Base-by-base conservation (phyloP, 768 basidiomycete genomes). In the Paxillus rubicundulus region DNA sequence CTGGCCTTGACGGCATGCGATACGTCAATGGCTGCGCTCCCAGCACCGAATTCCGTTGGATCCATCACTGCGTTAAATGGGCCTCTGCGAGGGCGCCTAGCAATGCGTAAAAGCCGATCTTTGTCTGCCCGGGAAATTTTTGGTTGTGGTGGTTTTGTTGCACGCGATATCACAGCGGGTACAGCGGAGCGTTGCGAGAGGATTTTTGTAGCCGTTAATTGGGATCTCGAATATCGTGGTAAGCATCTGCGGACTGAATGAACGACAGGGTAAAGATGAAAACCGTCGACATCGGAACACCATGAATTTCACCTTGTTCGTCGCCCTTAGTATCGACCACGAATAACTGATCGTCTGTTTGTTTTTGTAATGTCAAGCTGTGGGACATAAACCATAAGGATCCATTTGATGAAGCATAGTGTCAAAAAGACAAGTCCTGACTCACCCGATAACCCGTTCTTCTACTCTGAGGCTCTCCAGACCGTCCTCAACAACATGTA, bases 121-220 rank as follows among this genome's bases (percentile, higher is more conserved):
- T 94, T 94, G 53, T 94, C 89, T 48, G 84, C 84, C 3, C 76
- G 65, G 27, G 77, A 82, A 10, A 92, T 56, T 5, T 63, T 66
- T 10, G 74, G 61, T 51, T 67, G 61, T 9, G 72, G 57, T 3
- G 66, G 52, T 45, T 38, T 64, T 10, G 52, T 60, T 1, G 45
- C 20, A 14, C 82, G 83, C n/a, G 91, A 88, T 52, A 79, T 72
- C 30, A 95, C 81, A 0, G 93, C 89, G 13, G 93, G 90, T 12
- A 96, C 80, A 5, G 94, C 93, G 2, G 93, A 95, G 17, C 93
- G 86, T 64, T 93, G 84, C 0, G 84, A 70, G 14, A 97, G 82
- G 30, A 96, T 87, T 76, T 88, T 88, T 2, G 86, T 72, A 0
- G 91, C 90, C 17, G 78, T 85, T 10, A 90, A 69, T 42, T 79